phyloP scores from a whole-genome alignment of 768 basidiomycete species.

The Leccinellum rugosiceps region DNA sequence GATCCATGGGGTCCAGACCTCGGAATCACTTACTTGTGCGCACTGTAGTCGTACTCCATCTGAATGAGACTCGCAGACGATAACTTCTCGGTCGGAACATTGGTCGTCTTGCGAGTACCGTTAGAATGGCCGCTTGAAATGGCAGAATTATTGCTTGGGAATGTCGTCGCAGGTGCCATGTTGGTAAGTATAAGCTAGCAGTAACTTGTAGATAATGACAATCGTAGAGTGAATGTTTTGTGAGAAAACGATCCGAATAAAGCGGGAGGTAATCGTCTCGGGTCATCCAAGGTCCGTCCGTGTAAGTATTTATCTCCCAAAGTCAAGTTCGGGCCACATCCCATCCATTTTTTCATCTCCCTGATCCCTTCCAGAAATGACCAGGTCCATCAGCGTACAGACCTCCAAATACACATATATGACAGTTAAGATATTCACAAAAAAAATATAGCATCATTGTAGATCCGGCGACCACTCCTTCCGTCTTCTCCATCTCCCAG shows the following conservation, averaged over 20 bases:
- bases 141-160: not conserved
- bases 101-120: conserved; percentile 12
- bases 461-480: conserved; percentile 69
- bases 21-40: conserved; percentile 72
- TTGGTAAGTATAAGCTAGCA: not conserved
- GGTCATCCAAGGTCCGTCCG: conserved; percentile 21
- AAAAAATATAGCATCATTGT: conserved; percentile 38
- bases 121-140: conserved; percentile 15
- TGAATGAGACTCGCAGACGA: conserved; percentile 71
- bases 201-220: not conserved
- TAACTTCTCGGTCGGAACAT: conserved; percentile 26
- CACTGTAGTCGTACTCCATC: conserved; percentile 78
- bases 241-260: not conserved
- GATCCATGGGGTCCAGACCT: not conserved
- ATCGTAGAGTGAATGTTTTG: not conserved
- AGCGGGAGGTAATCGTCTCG: not conserved
- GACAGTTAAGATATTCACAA: not conserved
- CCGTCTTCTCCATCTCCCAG: conserved; percentile 65
- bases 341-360: not conserved
- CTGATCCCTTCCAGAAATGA: not conserved
- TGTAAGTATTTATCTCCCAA: not conserved
- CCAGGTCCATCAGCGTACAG: not conserved
- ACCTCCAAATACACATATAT: not conserved
- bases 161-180: conserved; percentile 27
- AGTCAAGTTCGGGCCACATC: not conserved